Evolutionary conservation across 2,329 filamentous ascomycete species (phyloP).

Genomic region (Hypoxylon sp.): DNA sequence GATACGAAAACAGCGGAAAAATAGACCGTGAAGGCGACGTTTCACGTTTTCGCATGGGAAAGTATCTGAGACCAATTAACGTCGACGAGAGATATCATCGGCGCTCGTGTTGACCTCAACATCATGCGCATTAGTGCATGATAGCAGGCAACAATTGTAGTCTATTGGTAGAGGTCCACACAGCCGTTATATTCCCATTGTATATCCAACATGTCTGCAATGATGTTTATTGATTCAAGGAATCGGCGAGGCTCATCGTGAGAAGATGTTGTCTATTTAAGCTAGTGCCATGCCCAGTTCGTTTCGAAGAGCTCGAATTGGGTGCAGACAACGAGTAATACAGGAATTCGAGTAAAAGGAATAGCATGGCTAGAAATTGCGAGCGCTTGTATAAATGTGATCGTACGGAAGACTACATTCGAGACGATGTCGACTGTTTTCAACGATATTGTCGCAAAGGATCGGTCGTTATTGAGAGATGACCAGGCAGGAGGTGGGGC

Average conservation of each 20-base stretch:
- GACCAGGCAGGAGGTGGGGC: constrained; percentile 34
- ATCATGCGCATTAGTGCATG: too few relatives aligned
- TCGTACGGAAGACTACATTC: not conserved
- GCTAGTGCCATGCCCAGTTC: constrained; percentile 2
- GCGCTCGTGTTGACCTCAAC: too few relatives aligned
- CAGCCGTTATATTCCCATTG: not conserved
- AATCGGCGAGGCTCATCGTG: not conserved
- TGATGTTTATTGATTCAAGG: constrained; percentile 1
- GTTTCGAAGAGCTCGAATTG: constrained; percentile 3
- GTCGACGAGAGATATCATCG: too few relatives aligned
- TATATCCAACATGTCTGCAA: not conserved
- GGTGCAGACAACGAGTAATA: constrained; percentile 1
- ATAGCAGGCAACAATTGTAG: too few relatives aligned
- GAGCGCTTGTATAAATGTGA: not conserved
- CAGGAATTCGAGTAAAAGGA: constrained; percentile 16
- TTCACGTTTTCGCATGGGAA: too few relatives aligned
- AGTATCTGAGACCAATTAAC: too few relatives aligned
- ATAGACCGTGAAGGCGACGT: too few relatives aligned
- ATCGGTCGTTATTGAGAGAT: constrained; percentile 20
- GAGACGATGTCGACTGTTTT: not conserved
- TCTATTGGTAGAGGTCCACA: too few relatives aligned
- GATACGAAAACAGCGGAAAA: too few relatives aligned
- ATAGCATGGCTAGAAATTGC: not conserved
- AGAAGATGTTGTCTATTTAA: constrained; percentile 14
- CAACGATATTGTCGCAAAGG: constrained; percentile 15